Evolutionary conservation across 257 asterid species (phyloP), one percentile per base, ranked within the genome.

Genomic region (Knoxia roxburghii): DNA sequence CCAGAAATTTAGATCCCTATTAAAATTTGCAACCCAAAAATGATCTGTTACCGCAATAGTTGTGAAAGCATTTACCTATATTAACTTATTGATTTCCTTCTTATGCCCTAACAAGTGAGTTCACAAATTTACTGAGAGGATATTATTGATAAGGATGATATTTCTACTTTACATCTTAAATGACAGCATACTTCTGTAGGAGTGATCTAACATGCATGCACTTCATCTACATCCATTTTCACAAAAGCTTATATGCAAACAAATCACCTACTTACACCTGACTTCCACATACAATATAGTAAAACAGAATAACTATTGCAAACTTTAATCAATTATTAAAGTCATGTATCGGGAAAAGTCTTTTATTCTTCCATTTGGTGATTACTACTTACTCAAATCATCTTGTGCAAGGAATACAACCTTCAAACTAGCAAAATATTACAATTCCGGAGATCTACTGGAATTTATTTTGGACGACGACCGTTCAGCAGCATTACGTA

Each of bases 21-120:
- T n/a, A 18, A 49, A 61, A 11, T 70, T 70, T 27, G 43, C 6
- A 70, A 61, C 58, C n/a, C 50, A 23, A 61, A 35, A 21, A 5
- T 49, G 13, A 33, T n/a, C 61, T 45, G 26, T 50, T 17, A 35
- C 32, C 21, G 7, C 48, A 24, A 37, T 37, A 3, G 29, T 4
- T 32, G 2, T 20, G 41, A 27, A 45, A 27, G 67, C 33, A 43
- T 18, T 49, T 48, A 48, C 35, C 46, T n/a, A 27, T 17, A 26
- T 41, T 64, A 27, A 18, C 20, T 29, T 1, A 4, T 21, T 48
- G 46, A 65, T 65, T n/a, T 59, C 45, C 27, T 29, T 30, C 24
- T 49, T 35, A 20, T 30, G 69, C 59, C 59, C 32, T 30, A 35
- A 33, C 33, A 39, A 52, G n/a, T 20, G 11, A 48, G 41, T n/a